A percentile compares a stretch with the other conserved stretches of the same genome.
Evolutionary conservation across 1,284 basidiomycete species (phyloP).

Genomic region (Melampsora larici-populina): DNA sequence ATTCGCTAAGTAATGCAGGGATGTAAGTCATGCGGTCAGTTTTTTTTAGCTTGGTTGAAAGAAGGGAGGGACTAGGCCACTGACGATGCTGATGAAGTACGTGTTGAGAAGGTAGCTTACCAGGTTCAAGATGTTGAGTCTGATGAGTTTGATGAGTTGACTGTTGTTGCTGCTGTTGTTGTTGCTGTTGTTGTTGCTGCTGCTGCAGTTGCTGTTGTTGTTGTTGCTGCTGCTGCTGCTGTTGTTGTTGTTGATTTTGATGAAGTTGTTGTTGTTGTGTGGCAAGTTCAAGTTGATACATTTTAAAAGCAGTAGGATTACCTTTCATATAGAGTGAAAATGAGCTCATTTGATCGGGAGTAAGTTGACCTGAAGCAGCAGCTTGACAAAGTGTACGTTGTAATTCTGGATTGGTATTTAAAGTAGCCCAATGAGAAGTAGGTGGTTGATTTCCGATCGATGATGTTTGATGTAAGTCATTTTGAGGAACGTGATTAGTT

Average conservation of each 20-base stretch:
- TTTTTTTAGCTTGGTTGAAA: neutral
- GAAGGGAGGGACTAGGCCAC: neutral
- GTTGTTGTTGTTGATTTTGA: constrained; percentile 24
- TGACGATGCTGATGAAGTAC: constrained; percentile 30
- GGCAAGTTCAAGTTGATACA: constrained; percentile 39
- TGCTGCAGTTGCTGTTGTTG: constrained; percentile 22
- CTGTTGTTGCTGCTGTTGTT: constrained; percentile 1
- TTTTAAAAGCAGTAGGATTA: constrained; percentile 25
- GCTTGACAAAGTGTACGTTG: constrained; percentile 43
- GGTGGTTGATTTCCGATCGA: neutral
- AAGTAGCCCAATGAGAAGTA: constrained; percentile 22
- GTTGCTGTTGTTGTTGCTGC: constrained; percentile 11
- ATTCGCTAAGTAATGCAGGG: neutral
- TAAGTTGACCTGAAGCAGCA: constrained; percentile 31
- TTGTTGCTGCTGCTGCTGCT: constrained; percentile 22
- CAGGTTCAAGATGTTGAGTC: constrained; percentile 21
- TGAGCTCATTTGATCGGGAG: constrained; percentile 11
- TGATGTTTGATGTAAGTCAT: neutral
- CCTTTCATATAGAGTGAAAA: constrained; percentile 30
- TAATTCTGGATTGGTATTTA: constrained; percentile 35
- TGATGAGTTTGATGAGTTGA: constrained; percentile 11
- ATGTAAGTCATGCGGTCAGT: neutral
- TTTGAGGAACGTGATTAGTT: constrained; percentile 12
- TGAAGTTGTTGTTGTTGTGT: constrained; percentile 31
- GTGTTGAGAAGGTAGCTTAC: constrained; percentile 4